Base-by-base conservation (phyloP, 2,329 filamentous ascomycete genomes). In the Cyphellophora europaea region DNA sequence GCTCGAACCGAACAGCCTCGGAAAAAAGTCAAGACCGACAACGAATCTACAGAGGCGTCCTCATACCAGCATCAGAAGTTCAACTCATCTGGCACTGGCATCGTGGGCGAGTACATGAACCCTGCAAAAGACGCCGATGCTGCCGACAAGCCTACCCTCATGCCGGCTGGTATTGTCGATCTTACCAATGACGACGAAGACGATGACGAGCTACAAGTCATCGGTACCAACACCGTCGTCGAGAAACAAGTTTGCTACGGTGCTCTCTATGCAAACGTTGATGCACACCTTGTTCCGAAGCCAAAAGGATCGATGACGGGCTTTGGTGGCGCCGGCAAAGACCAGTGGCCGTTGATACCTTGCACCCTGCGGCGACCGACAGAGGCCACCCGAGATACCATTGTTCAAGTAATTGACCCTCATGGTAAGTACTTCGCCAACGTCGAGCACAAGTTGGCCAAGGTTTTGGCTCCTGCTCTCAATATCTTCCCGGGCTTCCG, bases 371-470 rank as follows among this genome's bases (percentile, higher is more conserved):
- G 27, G 14, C 46, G 48, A 11, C 32, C 18, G 13, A 11, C 11
- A 16, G 35, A 37, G n/a, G 27, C 39, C 10, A 28, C 36, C 2
- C 34, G 34, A 27, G 33, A 69, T 10, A 66, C 71, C 28, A 69
- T 67, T 12, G 86, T 95, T 33, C 69, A 81, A 36, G 79, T 86
- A 6, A 71, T 77, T 25, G 89, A 96, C 53, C 70, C 79, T 43
- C 77, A 75, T 1, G 72, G 76, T 3, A 69, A 70, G 25, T 72
- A 79, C 19, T 88, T 95, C 50, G 91, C 85, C 11, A 69, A 69
- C n/a, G 60, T 96, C 4, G 85, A 93, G 66, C 28, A 51, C 5
- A 72, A 68, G 45, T 78, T 78, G 11, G 75, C 86, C 1, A 59
- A 65, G 13, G 83, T 73, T 5, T 66, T 96, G 6, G 74, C 74